Conservation (phyloP, 306 rosid species). For the Mimosa pudica region DNA sequence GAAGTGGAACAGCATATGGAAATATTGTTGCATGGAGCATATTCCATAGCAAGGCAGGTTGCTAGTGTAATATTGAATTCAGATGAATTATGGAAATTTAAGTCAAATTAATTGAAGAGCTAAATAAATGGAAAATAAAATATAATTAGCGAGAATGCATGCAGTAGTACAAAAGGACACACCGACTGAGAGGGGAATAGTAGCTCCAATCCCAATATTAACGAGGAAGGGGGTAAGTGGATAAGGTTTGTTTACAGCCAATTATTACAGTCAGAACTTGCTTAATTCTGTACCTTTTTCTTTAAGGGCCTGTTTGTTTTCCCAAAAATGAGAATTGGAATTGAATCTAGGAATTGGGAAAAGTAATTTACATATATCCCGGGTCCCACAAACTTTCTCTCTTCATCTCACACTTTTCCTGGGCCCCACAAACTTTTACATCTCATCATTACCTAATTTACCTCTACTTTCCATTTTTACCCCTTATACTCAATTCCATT, state of each 20-base stretch:
- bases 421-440: too few relatives aligned
- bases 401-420: too few relatives aligned
- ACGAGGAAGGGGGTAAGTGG: conserved; percentile 44
- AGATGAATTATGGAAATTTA: background rate
- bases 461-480: too few relatives aligned
- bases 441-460: too few relatives aligned
- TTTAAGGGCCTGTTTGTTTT: too few relatives aligned
- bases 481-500: too few relatives aligned
- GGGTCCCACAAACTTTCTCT: too few relatives aligned
- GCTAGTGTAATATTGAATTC: background rate
- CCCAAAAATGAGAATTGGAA: too few relatives aligned
- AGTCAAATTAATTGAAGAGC: background rate
- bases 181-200: conserved; percentile 38
- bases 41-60: too few relatives aligned
- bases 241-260: conserved; percentile 44
- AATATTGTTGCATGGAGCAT: background rate
- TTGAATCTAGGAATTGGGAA: too few relatives aligned
- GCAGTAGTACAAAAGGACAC: conserved; percentile 22
- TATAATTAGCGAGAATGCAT: background rate
- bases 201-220: conserved; percentile 63
- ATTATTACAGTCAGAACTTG: conserved; percentile 38
- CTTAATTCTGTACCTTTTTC: background rate
- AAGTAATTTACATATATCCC: too few relatives aligned
- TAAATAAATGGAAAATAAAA: background rate
- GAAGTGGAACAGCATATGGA: too few relatives aligned